These are phyloP conservation scores for Aegle marmelos DNA, from an alignment of 345 rosid species.

Conservation along the genomic window DNA sequence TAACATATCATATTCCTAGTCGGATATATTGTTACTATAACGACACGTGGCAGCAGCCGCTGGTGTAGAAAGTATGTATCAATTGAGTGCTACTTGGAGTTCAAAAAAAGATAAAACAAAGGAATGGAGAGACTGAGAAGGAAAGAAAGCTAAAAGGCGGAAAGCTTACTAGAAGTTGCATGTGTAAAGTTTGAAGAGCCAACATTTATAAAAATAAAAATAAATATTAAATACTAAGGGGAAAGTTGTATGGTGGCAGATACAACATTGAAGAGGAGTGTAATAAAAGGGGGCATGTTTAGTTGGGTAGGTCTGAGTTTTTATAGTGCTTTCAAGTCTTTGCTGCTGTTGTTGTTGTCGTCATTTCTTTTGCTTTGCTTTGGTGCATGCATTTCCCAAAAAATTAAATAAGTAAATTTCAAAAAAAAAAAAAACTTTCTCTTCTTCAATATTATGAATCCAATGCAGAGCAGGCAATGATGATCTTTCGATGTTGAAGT, in stretches of 20 bases:
- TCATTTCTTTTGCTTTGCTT: constrained; percentile 19
- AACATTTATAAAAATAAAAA: not conserved
- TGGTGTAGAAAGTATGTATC: constrained; percentile 1
- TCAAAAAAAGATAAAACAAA: constrained; percentile 28
- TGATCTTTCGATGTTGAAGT: constrained; percentile 47
- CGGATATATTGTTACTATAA: constrained; percentile 16
- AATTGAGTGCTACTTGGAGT: constrained; percentile 50
- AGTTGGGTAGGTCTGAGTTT: constrained; percentile 78
- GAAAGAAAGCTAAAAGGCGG: constrained; percentile 34
- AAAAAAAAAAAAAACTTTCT: not conserved
- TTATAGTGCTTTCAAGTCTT: constrained; percentile 45
- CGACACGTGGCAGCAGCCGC: constrained; percentile 31
- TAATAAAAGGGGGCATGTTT: constrained; percentile 63
- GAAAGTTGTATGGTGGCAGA: constrained; percentile 61
- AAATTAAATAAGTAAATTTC: not conserved
- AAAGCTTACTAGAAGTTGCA: constrained; percentile 5
- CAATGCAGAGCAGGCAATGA: constrained; percentile 36
- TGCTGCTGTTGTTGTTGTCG: not conserved
- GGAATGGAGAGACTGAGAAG: constrained; percentile 45
- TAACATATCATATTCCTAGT: constrained; percentile 27
- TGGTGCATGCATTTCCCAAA: constrained; percentile 10
- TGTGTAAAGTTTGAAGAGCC: not conserved
- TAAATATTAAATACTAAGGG: constrained; percentile 38
- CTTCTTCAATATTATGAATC: constrained; percentile 20
- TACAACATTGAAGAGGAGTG: constrained; percentile 80